Percentiles rank a stretch among this genome's conserved stretches.
Evolutionary conservation across 1,139 yeast species (phyloP).

Genomic region (Eremothecium gossypii): DNA sequence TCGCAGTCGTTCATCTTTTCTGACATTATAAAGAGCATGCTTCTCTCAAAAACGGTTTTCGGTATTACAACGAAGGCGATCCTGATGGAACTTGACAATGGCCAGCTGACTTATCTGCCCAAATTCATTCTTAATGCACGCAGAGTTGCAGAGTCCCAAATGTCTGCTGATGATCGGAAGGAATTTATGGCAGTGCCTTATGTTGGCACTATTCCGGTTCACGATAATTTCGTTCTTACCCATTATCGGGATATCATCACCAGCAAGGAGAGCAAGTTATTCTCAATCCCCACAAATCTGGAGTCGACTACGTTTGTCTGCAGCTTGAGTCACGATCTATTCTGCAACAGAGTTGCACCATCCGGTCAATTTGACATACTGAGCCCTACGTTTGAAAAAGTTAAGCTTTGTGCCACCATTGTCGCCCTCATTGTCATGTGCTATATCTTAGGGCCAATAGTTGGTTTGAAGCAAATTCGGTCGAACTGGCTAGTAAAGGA

Average conservation of each 20-base stretch:
- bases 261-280: conserved; percentile 27
- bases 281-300: conserved; percentile 56
- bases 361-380: conserved; percentile 77
- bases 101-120: conserved; percentile 65
- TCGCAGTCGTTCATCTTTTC: conserved; percentile 57
- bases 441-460: conserved; percentile 49
- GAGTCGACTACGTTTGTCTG: conserved; percentile 79
- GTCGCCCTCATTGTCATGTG: conserved; percentile 40
- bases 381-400: conserved; percentile 56
- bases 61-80: conserved; percentile 72
- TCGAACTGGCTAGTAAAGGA: conserved; percentile 30
- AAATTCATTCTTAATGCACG: conserved; percentile 53
- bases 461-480: conserved; percentile 39
- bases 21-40: conserved; percentile 42
- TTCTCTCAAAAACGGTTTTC: conserved; percentile 53
- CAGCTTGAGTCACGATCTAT: conserved; percentile 57
- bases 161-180: conserved; percentile 44
- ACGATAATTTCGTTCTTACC: conserved; percentile 36
- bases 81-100: conserved; percentile 47
- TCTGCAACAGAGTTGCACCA: conserved; percentile 71
- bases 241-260: conserved; percentile 31
- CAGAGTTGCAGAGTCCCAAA: conserved; percentile 46
- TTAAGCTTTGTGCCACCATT: conserved; percentile 55
- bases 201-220: conserved; percentile 50
- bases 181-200: conserved; percentile 61